Evolutionary conservation across 345 rosid species (phyloP).

Genomic region (Bruguiera gymnorhiza): DNA sequence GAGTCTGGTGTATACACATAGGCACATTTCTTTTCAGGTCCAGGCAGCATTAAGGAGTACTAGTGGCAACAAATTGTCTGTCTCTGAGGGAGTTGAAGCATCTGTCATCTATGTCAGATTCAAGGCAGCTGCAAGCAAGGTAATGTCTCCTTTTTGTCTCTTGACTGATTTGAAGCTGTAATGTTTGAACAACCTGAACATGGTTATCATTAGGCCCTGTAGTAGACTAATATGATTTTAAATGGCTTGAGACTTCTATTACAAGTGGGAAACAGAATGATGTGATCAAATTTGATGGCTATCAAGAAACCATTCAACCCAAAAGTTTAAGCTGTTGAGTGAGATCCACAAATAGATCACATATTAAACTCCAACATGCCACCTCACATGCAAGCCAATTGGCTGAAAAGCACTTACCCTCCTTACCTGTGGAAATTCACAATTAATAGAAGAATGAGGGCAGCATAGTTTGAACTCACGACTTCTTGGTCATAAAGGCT

Average conservation of each 20-base stretch:
- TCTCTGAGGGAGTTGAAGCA: constrained; percentile 96
- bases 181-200: neutral
- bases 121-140: constrained; percentile 98
- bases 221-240: neutral
- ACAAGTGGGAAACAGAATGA: neutral
- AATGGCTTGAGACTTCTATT: neutral
- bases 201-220: neutral
- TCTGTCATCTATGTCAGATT: constrained; percentile 92
- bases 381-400: too few relatives aligned
- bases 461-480: too few relatives aligned
- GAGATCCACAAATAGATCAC: too few relatives aligned
- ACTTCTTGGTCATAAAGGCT: too few relatives aligned
- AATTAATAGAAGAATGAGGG: too few relatives aligned
- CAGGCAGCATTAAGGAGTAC: constrained; percentile 73
- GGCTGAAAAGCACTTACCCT: too few relatives aligned
- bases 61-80: constrained; percentile 59
- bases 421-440: too few relatives aligned
- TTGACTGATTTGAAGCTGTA: constrained; percentile 13
- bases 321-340: too few relatives aligned
- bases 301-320: neutral
- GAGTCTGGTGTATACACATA: neutral
- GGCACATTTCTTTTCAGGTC: constrained; percentile 46
- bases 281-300: neutral
- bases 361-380: too few relatives aligned
- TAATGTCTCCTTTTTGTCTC: constrained; percentile 21